Evolutionary conservation across 1,284 basidiomycete genomes (phyloP), one percentile per base, ranked within the genome.

Genomic region (Acaromyces ingoldii): DNA sequence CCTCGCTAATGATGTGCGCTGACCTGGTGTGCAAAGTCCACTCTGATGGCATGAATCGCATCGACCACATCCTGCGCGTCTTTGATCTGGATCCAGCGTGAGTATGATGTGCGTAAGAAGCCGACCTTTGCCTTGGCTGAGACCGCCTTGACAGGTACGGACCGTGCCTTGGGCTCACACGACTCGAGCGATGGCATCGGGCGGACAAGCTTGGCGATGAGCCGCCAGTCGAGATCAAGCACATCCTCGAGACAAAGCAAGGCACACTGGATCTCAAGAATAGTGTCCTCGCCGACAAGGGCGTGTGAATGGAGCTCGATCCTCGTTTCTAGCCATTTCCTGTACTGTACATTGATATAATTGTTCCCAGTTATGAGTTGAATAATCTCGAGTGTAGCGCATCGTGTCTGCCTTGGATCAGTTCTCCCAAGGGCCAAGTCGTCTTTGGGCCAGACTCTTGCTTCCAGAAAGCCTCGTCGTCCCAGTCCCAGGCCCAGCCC

Each of bases 371-470:
- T 56, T 53, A 77, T 38, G 75, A 76, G 77, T 98, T 98, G 81
- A 98, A 98, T 62, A 98, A 88, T 46, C 92, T 81, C 31, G 91
- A 92, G 78, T 97, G 93, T 74, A 95, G 87, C 67, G 91, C 78
- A 78, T 97, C 93, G 76, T 98, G 93, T 57, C 93, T 80, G 26
- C 84, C 83, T 37, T 87, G 85, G 17, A 97, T 79, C 38, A 97
- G 87, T 77, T 98, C 93, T n/a, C 91, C 92, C 13, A 98, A 76
- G 0, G 93, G 93, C 90, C 92, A 98, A 6, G 46, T 48, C 7
- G 11, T 26, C 5, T 11, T 31, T 4, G 46, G 46, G 5, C 6
- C 25, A 15, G 6, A 3, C 15, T 48, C 22, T 26, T n/a, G 25
- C 13, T n/a, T 44, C 56, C 40, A 76, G 59, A 74, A 76, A 70